Evolutionary conservation across 306 rosid species (phyloP).

Genomic region (barrel medic (Medicago truncatula)): MtrunA17r5.0-ANR NC_053048.1:42758501-42759000

Average conservation of each 20-base stretch:
- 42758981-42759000: slow-evolving; percentile 99
- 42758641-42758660: slow-evolving; percentile 98
- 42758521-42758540: slow-evolving; percentile 99
- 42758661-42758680: slow-evolving; percentile 90
- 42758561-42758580: slow-evolving; percentile 35
- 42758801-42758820: slow-evolving; percentile 19
- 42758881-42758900: slow-evolving; percentile 98
- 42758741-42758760: slow-evolving; percentile 45
- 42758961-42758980: slow-evolving; percentile 99
- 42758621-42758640: slow-evolving; percentile 34
- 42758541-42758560: slow-evolving; percentile 91
- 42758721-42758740: slow-evolving; percentile 95
- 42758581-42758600: slow-evolving; percentile 22
- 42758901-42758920: slow-evolving; percentile 98
- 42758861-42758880: slow-evolving; percentile 99
- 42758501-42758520: slow-evolving; percentile 96
- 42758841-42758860: slow-evolving; percentile 92
- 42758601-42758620: slow-evolving; percentile 31
- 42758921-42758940: slow-evolving; percentile 99
- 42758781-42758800: slow-evolving; percentile 24
- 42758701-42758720: slow-evolving; percentile 98
- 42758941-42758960: slow-evolving; percentile 93
- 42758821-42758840: slow-evolving; percentile 59
- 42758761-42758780: slow-evolving; percentile 17
- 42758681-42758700: slow-evolving; percentile 98